Conservation (phyloP, 371 early-diverging fungal genomes). For the Saksenaea oblongispora region DNA sequence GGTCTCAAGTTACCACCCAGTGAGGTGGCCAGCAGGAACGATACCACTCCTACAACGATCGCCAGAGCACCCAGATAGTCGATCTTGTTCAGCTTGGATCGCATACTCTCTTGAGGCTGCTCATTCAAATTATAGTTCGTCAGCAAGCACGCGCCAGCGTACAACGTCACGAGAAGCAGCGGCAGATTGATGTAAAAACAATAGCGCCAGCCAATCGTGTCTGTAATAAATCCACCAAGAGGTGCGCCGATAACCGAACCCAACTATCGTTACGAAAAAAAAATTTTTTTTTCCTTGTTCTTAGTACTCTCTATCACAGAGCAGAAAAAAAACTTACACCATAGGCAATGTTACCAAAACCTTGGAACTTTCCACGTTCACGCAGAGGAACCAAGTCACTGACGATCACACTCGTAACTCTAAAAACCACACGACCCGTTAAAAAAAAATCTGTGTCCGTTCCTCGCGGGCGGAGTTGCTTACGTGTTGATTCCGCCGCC, state of each 20-base stretch:
- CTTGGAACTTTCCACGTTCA: constrained; percentile 52
- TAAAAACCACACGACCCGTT: constrained; percentile 7
- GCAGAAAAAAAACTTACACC: constrained; percentile 30
- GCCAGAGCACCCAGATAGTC: constrained; percentile 65
- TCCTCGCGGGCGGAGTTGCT: background rate
- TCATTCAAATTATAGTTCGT: constrained; percentile 44
- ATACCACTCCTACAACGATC: constrained; percentile 52
- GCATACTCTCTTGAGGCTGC: constrained; percentile 31
- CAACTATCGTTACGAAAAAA: constrained; percentile 61
- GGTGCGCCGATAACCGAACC: constrained; percentile 74
- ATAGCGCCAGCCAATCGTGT: constrained; percentile 57
- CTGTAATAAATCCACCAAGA: constrained; percentile 63
- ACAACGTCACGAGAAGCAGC: constrained; percentile 56
- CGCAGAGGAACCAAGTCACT: constrained; percentile 52
- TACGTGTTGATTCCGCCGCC: constrained; percentile 64
- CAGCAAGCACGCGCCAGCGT: constrained; percentile 40
- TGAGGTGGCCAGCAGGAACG: constrained; percentile 60
- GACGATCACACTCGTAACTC: constrained; percentile 34
- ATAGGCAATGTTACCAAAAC: constrained; percentile 47
- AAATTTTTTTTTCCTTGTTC: constrained; percentile 24
- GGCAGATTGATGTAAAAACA: constrained; percentile 81
- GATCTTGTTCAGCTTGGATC: constrained; percentile 57
- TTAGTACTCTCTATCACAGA: background rate
- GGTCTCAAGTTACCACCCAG: constrained; percentile 66
- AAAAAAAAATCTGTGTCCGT: background rate